These are phyloP conservation scores for Yarrowia sp. DNA, from an alignment of 805 yeast genomes.

Conservation along the genomic window DNA sequence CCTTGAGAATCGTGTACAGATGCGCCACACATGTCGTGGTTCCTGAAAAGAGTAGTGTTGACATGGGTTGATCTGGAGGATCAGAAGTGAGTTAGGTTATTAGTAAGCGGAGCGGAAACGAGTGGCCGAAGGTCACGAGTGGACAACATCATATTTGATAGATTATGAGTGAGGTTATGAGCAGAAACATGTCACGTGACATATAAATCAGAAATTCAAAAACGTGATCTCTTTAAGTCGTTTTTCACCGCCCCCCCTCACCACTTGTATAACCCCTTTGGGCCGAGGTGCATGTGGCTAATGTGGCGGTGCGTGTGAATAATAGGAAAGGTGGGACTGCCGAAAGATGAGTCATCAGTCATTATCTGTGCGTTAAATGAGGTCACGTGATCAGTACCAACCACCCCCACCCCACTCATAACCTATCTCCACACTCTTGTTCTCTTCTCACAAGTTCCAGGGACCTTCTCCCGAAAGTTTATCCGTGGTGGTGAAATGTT, in stretches of 20 bases:
- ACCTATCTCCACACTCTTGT: background rate
- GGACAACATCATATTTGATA: no score
- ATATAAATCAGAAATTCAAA: no score
- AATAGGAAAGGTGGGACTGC: background rate
- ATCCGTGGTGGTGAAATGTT: background rate
- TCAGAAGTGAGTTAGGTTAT: no score
- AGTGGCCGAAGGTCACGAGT: no score
- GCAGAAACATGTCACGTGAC: no score
- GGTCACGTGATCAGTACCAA: background rate
- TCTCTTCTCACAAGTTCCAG: background rate
- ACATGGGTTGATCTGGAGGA: constrained; percentile 4
- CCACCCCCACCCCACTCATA: background rate
- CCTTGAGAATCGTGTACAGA: constrained; percentile 55
- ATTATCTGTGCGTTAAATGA: background rate
- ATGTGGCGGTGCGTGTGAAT: background rate
- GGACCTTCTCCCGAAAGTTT: background rate
- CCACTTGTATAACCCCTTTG: constrained; percentile 2
- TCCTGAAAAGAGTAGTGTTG: constrained; percentile 51
- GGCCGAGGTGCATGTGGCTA: constrained; percentile 15
- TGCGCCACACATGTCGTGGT: constrained; percentile 58
- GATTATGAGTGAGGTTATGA: background rate
- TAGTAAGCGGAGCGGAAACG: no score
- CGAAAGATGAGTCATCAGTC: background rate
- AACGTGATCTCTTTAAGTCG: background rate
- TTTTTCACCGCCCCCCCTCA: no score